Base-by-base conservation (phyloP, 768 basidiomycete species). In the Cystofilobasidium bisporidii region DNA sequence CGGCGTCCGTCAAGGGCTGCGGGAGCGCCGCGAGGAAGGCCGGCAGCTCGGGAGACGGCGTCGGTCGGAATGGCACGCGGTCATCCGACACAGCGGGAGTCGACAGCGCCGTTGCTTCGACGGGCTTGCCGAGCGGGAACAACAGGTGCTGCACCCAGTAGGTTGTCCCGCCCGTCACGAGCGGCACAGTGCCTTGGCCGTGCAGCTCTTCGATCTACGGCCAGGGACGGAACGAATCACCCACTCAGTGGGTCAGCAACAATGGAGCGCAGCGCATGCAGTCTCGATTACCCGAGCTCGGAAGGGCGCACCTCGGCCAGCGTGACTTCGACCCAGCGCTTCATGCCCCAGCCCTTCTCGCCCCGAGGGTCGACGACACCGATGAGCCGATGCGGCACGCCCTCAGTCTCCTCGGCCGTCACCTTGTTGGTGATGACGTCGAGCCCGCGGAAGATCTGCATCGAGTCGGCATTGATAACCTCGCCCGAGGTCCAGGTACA, bases 101-200 rank as follows among this genome's bases (percentile, higher is more conserved):
- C 50, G 56, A 17, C n/a, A 53, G 59, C 30, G 53, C 32, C 6
- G 70, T 53, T 10, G 61, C 26, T 3, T 41, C 50, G 24, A 55
- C 20, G 0, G 58, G 64, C 40, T 63, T 70, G 22, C 64, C 61
- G 38, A 70, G 76, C 28, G 92, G 89, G 74, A 98, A 97, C 17
- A 98, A 79, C 45, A 96, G 84, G 75, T 99, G 90, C 73, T 99
- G 94, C 30, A 94, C 88, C 87, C 93, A 99, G 75, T 99, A 99
- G 4, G 90, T 85, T 2, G 96, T 98, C 8, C 96, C 96, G 3
- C 96, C 96, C 56, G 94, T 92, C 10, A 94, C 80, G 65, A 99
- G 88, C 0, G 96, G 94, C 9, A 97, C 76, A 67, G 86, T 79
- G 3, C 81, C 76, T 67, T 81, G 79, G 45, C 72, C 63, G 32